Evolutionary conservation across 345 rosid species (phyloP).

Genomic region (Limnanthes douglasii): DNA sequence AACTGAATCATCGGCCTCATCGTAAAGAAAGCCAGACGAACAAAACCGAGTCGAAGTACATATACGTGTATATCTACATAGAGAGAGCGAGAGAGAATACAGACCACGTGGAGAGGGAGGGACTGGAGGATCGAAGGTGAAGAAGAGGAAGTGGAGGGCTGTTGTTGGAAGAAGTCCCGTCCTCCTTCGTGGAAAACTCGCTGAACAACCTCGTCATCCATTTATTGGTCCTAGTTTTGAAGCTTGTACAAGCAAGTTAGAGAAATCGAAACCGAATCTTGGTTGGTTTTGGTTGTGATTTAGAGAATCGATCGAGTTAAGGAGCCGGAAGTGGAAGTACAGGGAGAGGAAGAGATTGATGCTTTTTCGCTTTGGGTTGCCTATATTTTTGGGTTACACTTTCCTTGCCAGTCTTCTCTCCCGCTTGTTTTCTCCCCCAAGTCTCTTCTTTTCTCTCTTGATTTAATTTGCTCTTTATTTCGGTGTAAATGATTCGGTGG

Average conservation of each 20-base stretch:
- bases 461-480: neutral
- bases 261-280: conserved; percentile 4
- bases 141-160: conserved; percentile 65
- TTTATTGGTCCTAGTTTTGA: conserved; percentile 7
- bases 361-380: too few species aligned
- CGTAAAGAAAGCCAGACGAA: too few species aligned
- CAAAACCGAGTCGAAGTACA: too few species aligned
- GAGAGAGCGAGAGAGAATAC: neutral
- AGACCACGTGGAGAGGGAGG: conserved; percentile 92
- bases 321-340: too few species aligned
- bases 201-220: conserved; percentile 95
- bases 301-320: neutral
- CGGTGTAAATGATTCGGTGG: too few species aligned
- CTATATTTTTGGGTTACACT: conserved; percentile 7
- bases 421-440: conserved; percentile 13
- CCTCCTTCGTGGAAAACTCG: conserved; percentile 92
- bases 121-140: conserved; percentile 83
- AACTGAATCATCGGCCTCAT: too few species aligned
- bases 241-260: conserved; percentile 5
- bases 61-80: neutral
- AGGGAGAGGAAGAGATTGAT: too few species aligned
- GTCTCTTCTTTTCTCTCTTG: neutral
- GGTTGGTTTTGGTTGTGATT: too few species aligned
- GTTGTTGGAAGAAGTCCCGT: conserved; percentile 75
- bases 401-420: conserved; percentile 20